These are phyloP conservation scores for Fomitopsis serialis DNA, from an alignment of 768 basidiomycete genomes.

Conservation along the genomic window DNA sequence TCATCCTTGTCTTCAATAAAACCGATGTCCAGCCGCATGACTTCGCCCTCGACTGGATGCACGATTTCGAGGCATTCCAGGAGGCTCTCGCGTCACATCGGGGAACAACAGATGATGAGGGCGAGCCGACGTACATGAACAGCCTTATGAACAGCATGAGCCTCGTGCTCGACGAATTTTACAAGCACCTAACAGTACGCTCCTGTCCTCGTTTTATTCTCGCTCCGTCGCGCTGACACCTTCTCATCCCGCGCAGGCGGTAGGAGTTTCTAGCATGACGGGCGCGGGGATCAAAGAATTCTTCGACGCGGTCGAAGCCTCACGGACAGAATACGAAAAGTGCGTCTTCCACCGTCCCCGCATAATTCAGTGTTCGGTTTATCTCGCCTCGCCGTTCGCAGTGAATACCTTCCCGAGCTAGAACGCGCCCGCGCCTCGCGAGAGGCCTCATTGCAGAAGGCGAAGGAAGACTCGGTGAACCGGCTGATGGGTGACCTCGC, in stretches of 20 bases:
- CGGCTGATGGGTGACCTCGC: conserved; percentile 76
- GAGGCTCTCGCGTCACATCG: conserved; percentile 71
- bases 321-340: conserved; percentile 85
- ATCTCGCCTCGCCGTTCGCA: conserved; percentile 23
- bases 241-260: conserved; percentile 49
- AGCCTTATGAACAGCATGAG: conserved; percentile 99
- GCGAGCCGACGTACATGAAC: conserved; percentile 96
- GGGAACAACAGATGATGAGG: conserved; percentile 67
- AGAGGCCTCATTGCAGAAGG: conserved; percentile 56
- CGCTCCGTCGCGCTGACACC: not conserved
- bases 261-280: conserved; percentile 94
- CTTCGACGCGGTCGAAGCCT: conserved; percentile 86
- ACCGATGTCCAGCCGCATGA: conserved; percentile 87
- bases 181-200: conserved; percentile 86
- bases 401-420: conserved; percentile 91
- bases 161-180: conserved; percentile 95
- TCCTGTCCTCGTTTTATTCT: not conserved
- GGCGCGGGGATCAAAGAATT: conserved; percentile 93
- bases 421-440: conserved; percentile 60
- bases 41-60: conserved; percentile 98
- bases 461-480: conserved; percentile 73
- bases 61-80: conserved; percentile 95
- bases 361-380: too few species aligned
- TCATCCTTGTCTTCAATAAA: conserved; percentile 98
- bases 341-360: conserved; percentile 37